Conservation (phyloP, 2,329 filamentous ascomycete species). For the Aspergillus udagawae region DNA sequence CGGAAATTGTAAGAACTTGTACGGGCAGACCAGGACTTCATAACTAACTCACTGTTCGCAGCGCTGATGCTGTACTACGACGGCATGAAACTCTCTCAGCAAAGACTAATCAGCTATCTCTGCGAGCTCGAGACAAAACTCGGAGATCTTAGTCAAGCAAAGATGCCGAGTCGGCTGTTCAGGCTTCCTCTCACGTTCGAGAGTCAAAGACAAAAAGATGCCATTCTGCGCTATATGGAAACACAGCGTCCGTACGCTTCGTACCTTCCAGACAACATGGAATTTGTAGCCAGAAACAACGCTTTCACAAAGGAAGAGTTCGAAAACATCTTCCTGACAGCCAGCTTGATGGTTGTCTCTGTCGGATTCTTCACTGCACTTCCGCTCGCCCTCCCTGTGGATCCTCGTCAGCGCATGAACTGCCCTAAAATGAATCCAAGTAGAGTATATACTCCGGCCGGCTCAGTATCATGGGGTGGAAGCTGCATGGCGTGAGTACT, state of each 20-base stretch:
- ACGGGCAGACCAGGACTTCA: not conserved
- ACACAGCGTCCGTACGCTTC: slow-evolving; percentile 59
- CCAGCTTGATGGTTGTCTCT: slow-evolving; percentile 49
- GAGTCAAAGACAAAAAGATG: slow-evolving; percentile 40
- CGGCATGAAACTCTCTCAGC: slow-evolving; percentile 36
- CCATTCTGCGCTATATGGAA: slow-evolving; percentile 57
- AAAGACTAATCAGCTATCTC: slow-evolving; percentile 35
- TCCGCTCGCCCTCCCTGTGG: slow-evolving; percentile 50
- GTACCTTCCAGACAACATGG: slow-evolving; percentile 60
- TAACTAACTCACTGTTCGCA: slow-evolving; percentile 10
- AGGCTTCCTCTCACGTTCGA: slow-evolving; percentile 44
- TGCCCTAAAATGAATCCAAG: slow-evolving; percentile 56
- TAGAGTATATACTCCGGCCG: slow-evolving; percentile 54
- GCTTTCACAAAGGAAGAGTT: slow-evolving; percentile 48
- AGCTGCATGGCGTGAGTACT: slow-evolving; percentile 43
- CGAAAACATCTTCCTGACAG: slow-evolving; percentile 49
- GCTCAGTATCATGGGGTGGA: slow-evolving; percentile 54
- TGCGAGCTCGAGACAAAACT: slow-evolving; percentile 35
- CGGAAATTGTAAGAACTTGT: slow-evolving; percentile 30
- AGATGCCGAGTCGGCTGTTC: slow-evolving; percentile 44
- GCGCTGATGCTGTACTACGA: slow-evolving; percentile 46
- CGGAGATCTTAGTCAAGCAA: slow-evolving; percentile 38
- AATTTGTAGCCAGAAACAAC: slow-evolving; percentile 55
- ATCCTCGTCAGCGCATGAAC: slow-evolving; percentile 51
- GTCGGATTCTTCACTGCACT: slow-evolving; percentile 56